Base-by-base conservation (phyloP, 345 rosid genomes). In the Eutrema yunnanense region DNA sequence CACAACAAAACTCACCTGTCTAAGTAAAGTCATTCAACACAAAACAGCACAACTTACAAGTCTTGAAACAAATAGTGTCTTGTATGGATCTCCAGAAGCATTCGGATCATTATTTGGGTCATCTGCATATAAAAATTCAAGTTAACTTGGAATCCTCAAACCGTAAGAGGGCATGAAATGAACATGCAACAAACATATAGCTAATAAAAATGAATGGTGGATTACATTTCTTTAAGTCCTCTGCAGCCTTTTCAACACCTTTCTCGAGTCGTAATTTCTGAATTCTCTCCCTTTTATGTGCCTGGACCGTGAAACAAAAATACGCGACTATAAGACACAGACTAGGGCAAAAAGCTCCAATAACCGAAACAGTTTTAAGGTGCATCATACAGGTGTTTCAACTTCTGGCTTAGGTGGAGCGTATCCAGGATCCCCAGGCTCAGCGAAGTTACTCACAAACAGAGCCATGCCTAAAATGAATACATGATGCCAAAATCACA, bases 51-150 rank as follows among this genome's bases (percentile, higher is more conserved):
- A 30, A 77, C 94, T 84, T 79, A 91, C 98, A 41, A 89, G 94
- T 82, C 96, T 91, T 33, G 96, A 88, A 74, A 93, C 92, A 70
- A 93, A 90, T 70, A 93, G 50, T 37, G 97, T 93, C 88, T 90
- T 93, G 85, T 88, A 93, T 40, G 98, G 98, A 88, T 93, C 98
- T 78, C 97, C 98, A 8, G 97, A 72, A 52, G 89, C 78, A 65
- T 82, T 86, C 22, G 94, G 87, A 47, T 90, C 98, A 47, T 30
- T 87, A 70, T 2, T 81, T 41, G 97, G 95, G 73, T 93, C 98
- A 85, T 89, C 97, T 93, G 87, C 76, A 73, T 33, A 63, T 7
- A 67, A 53, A 9, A 47, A 0, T 13, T 22, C 30, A 49, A 63
- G 50, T 41, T 1, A 42, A 59, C 40, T 38, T 27, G 3, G 66